Evolutionary conservation across 148 eudicot species (phyloP), one percentile per base, ranked within the genome.

Genomic region (Heliamphora exappendiculata): DNA sequence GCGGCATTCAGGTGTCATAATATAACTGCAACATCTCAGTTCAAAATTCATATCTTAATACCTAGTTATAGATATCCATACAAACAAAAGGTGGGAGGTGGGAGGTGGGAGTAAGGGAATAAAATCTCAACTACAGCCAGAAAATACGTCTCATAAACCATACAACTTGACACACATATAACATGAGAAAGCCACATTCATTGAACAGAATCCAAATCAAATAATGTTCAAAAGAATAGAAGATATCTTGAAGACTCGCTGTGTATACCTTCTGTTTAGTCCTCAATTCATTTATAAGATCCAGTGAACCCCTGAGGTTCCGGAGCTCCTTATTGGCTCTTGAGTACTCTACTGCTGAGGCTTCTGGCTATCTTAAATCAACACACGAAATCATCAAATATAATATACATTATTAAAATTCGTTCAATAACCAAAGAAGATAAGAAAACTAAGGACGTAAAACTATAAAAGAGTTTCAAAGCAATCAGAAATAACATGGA

Each of bases 281-380:
- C 79, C 98, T 86, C 79, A 91, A 82, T 76, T 89, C 78, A 39
- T 81, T 87, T 74, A 92, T 85, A 36, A 91, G 87, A 73, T 90
- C 90, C 72, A 91, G 81, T 29, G 87, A 82, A 72, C 77, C 64
- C 37, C 80, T 79, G 73, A 94, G 95, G 66, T 83, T 88, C 81
- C 73, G 84, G 51, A 94, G 88, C 86, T 94, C 98, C 84, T 94
- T 91, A 78, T 92, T 92, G 72, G 96, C 95, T 73, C 80, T 88
- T 54, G 92, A 84, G 83, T 85, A 94, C 78, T 92, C 97, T 7
- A 78, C 82, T 19, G 91, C 87, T 76, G 87, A 84, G 81, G 83
- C 88, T 51, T 92, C 96, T 22, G 90, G 92, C 98, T 94, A 90
- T 86, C 91, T 89, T 89, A 80, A 90, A 73, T 76, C 69, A 85